Conservation (phyloP, 257 asterid species). For the Cynanchum wilfordii region DNA sequence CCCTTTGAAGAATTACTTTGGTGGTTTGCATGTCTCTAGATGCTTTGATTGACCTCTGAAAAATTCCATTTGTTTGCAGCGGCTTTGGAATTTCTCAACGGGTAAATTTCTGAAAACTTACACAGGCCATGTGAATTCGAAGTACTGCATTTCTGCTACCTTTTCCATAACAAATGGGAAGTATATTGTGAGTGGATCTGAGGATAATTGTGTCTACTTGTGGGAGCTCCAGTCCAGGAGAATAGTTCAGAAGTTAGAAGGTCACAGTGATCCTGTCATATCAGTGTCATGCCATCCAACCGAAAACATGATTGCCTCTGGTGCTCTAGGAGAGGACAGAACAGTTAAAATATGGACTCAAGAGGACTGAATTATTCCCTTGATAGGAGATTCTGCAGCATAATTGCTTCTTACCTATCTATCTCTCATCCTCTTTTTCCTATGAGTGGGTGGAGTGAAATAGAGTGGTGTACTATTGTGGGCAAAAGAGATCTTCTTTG, state of each 20-base stretch:
- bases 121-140: conserved; percentile 76
- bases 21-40: neutral
- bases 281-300: conserved; percentile 86
- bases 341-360: conserved; percentile 74
- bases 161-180: conserved; percentile 85
- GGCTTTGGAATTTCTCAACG: conserved; percentile 84
- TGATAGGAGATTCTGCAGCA: neutral
- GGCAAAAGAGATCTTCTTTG: neutral
- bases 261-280: conserved; percentile 72
- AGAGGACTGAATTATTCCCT: conserved; percentile 40
- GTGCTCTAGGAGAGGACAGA: conserved; percentile 76
- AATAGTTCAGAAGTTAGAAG: conserved; percentile 90
- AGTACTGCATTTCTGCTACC: conserved; percentile 68
- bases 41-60: neutral
- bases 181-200: conserved; percentile 91
- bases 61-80: conserved; percentile 38
- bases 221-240: conserved; percentile 95
- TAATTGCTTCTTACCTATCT: neutral
- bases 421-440: neutral
- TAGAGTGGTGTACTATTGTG: neutral
- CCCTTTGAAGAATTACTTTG: neutral
- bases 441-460: neutral
- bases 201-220: conserved; percentile 68
- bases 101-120: conserved; percentile 90
- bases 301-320: conserved; percentile 76